Percentiles rank a stretch among this genome's conserved stretches.
phyloP scores from a whole-genome alignment of 2,329 filamentous ascomycete genomes.

The Xylaria sp. region DNA sequence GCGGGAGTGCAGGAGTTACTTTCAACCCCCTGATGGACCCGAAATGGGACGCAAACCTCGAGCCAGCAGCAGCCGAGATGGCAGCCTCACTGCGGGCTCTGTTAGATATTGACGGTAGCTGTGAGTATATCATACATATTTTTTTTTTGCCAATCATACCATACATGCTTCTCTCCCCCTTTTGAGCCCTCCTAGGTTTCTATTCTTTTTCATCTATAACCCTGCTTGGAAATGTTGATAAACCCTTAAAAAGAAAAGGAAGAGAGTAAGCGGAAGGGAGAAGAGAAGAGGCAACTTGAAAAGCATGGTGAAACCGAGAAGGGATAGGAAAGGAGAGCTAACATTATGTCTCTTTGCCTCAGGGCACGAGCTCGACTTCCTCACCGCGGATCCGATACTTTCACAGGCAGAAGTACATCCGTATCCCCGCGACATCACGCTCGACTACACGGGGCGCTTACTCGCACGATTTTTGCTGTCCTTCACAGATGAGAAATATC shows the following conservation, averaged over 20 bases:
- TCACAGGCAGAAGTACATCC: conserved; percentile 59
- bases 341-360: too few species aligned
- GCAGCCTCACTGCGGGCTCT: conserved; percentile 56
- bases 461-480: conserved; percentile 66
- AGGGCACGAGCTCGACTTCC: conserved; percentile 57
- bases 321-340: too few species aligned
- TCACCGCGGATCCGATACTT: conserved; percentile 60
- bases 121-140: conserved; percentile 52
- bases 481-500: conserved; percentile 62
- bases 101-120: conserved; percentile 56
- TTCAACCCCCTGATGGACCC: conserved; percentile 67
- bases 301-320: too few species aligned
- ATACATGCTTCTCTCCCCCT: too few species aligned
- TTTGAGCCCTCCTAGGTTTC: too few species aligned
- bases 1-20: conserved; percentile 42
- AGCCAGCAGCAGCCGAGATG: conserved; percentile 59
- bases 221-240: too few species aligned
- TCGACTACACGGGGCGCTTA: conserved; percentile 65
- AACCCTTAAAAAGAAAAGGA: background rate
- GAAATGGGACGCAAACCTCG: conserved; percentile 57
- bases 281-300: background rate
- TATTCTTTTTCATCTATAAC: too few species aligned
- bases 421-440: conserved; percentile 60
- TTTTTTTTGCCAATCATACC: background rate
- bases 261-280: background rate